A percentile compares a stretch with the other conserved stretches of the same genome.
Evolutionary conservation across 139 green algal species (phyloP).

Genomic region (Micromonas commoda): DNA sequence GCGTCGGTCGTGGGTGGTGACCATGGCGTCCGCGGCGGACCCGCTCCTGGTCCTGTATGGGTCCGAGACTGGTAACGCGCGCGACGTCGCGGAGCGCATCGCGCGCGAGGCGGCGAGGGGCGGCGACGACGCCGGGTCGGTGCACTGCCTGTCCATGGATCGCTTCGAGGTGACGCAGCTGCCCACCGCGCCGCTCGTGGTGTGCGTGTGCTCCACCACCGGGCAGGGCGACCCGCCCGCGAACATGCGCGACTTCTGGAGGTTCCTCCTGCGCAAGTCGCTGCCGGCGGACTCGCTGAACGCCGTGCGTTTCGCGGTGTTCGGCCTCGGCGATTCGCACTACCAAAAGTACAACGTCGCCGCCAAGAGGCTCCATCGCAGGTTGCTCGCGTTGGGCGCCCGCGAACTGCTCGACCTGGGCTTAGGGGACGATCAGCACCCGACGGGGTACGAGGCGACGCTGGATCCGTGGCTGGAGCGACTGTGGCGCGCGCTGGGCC

Average conservation of each 20-base stretch:
- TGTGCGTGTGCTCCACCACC: conserved; percentile 77
- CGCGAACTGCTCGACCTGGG: conserved; percentile 53
- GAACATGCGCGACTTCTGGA: conserved; percentile 87
- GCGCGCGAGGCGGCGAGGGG: conserved; percentile 52
- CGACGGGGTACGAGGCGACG: conserved; percentile 76
- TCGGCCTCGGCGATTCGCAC: conserved; percentile 88
- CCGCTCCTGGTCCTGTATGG: conserved; percentile 72
- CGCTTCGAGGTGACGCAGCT: conserved; percentile 53
- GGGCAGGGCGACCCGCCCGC: conserved; percentile 81
- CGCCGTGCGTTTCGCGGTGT: conserved; percentile 60
- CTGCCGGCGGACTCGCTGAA: conserved; percentile 61
- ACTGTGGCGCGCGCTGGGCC: conserved; percentile 62
- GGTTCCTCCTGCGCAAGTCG: conserved; percentile 75
- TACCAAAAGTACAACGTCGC: conserved; percentile 89
- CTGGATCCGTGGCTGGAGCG: conserved; percentile 77
- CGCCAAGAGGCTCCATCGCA: conserved; percentile 81
- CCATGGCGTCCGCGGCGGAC: not conserved
- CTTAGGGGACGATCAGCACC: conserved; percentile 79
- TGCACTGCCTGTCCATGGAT: conserved; percentile 62
- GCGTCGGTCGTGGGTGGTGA: too few relatives aligned
- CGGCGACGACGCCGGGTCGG: conserved; percentile 43
- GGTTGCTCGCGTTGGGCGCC: conserved; percentile 74
- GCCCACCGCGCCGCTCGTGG: conserved; percentile 47
- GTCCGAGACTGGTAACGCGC: conserved; percentile 78
- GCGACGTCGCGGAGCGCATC: conserved; percentile 84